Evolutionary conservation across 805 yeast species (phyloP), one percentile per base, ranked within the genome.

Genomic region (Teunomyces stri): DNA sequence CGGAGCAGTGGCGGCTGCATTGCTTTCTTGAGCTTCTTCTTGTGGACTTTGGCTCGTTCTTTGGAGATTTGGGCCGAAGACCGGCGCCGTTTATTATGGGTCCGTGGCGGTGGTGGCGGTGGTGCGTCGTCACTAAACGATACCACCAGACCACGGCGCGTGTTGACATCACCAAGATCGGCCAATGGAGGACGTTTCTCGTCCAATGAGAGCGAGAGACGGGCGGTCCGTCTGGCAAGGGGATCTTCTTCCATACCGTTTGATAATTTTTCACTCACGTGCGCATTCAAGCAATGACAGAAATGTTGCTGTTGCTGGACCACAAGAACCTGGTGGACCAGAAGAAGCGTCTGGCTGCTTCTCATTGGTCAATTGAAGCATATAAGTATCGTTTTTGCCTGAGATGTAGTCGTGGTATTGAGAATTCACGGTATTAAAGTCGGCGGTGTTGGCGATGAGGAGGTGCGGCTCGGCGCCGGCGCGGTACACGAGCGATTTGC

Each of bases 41-140:
- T 66, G 51, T 65, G 68, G 11, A 57, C 51, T 46, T 62, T 62
- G 28, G 51, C 52, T 5, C 34, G 31, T 49, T 50, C 46, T 56
- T 43, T 27, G 10, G 55, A 45, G 37, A 66, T 55, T 54, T 69
- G 64, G 30, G 61, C 60, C 49, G 72, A 58, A 30, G 77, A 71
- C 44, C 78, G 59, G 52, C 78, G 66, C 40, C 83, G 60, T 30
- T 61, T 66, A 42, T 21, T 21, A 9, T 25, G 27, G 27, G 27
- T 9, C 2, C 11, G 10, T 9, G 27, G 11, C 10, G 27, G 25
- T 7, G 25, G 25, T 7, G 25, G 27, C 11, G 27, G 27, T 9
- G 27, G 10, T 1, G 10, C 55, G 12, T 55, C 58, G n/a, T 61
- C 66, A 22, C 53, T 53, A 29, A 59, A 46, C 3, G 61, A 59